Evolutionary conservation across 768 basidiomycete species (phyloP), one percentile per base, ranked within the genome.

Genomic region (Nidularia sp.): DNA sequence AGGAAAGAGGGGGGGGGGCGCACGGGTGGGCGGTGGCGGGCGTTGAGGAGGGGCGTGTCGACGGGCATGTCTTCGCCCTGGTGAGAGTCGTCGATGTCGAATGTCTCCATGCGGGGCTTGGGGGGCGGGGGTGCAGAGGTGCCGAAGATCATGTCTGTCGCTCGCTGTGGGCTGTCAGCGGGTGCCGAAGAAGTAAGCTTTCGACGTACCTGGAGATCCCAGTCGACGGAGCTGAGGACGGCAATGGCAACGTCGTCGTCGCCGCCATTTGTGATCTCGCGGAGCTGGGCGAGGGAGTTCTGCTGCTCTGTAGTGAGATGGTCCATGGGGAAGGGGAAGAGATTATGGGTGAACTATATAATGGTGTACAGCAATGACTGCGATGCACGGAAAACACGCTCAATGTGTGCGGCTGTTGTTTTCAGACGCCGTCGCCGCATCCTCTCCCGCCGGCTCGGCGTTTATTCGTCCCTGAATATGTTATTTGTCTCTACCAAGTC

Each of bases 181-280:
- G 1, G 25, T 29, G 25, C 25, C 25, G 25, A 29, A 29, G 25
- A 29, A 29, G 4, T 29, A 29, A 4, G 25, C 25, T 29, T 2
- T 4, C 34, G 29, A 57, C 76, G 57, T 50, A 85, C 86, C 75
- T 85, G 75, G 33, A 90, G 79, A 69, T 88, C 81, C 86, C 86
- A 90, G 47, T 76, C 77, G 6, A 86, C 84, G 52, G 77, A 83
- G 36, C 74, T 66, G 12, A 90, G 70, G 1, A 90, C 76, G 34
- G 69, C 66, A n/a, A 82, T 70, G 4, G 86, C 79, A 1, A 81
- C 79, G 1, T 85, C 84, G 32, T 77, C 75, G 61, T 87, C 86
- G 9, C 73, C 77, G 10, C 77, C 79, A 46, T 81, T 77, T 0
- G 82, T 85, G 50, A 88, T 67, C 55, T 80, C 78, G 41, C 78